phyloP scores from a whole-genome alignment of 495 filamentous ascomycete genomes.

The Aspergillus haitiensis region DNA sequence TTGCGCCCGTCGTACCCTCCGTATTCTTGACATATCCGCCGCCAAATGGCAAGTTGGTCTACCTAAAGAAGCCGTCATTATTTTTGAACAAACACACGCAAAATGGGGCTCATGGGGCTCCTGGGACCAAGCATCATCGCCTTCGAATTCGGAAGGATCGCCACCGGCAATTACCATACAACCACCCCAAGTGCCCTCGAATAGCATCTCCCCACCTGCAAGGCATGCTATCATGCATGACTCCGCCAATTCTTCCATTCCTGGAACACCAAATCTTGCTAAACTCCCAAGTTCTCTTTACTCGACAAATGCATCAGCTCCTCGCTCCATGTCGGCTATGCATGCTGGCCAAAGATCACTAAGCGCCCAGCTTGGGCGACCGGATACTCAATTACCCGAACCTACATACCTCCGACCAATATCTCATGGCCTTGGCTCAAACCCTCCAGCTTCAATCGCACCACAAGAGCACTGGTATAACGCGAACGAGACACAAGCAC shows the following conservation, averaged over 20 bases:
- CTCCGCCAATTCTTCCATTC: slow-evolving; percentile 18
- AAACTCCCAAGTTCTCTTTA: slow-evolving; percentile 25
- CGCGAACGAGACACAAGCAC: slow-evolving; percentile 20
- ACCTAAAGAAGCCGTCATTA: slow-evolving; percentile 74
- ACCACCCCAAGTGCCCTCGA: slow-evolving; percentile 21
- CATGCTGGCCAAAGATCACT: slow-evolving; percentile 24
- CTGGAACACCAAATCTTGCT: slow-evolving; percentile 15
- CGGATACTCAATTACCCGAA: slow-evolving; percentile 34
- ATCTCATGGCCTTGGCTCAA: slow-evolving; percentile 26
- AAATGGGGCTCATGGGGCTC: slow-evolving; percentile 56
- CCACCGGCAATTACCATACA: slow-evolving; percentile 21
- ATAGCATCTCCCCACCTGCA: slow-evolving; percentile 23
- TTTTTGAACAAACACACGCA: slow-evolving; percentile 64
- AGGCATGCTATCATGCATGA: slow-evolving; percentile 15
- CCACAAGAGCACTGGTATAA: slow-evolving; percentile 35
- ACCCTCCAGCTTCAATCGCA: slow-evolving; percentile 17
- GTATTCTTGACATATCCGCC: slow-evolving; percentile 82
- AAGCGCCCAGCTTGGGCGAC: slow-evolving; percentile 24
- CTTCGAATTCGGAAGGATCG: slow-evolving; percentile 36
- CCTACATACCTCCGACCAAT: slow-evolving; percentile 40
- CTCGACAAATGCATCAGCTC: slow-evolving; percentile 12
- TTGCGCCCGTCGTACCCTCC: slow-evolving; percentile 80
- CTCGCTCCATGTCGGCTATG: slow-evolving; percentile 30
- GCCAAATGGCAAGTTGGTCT: slow-evolving; percentile 85
- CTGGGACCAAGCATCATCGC: slow-evolving; percentile 43